Percentiles rank a stretch among this genome's conserved stretches.
Conservation (phyloP, 163 green algal species). For the Scenedesmus sp. region DNA sequence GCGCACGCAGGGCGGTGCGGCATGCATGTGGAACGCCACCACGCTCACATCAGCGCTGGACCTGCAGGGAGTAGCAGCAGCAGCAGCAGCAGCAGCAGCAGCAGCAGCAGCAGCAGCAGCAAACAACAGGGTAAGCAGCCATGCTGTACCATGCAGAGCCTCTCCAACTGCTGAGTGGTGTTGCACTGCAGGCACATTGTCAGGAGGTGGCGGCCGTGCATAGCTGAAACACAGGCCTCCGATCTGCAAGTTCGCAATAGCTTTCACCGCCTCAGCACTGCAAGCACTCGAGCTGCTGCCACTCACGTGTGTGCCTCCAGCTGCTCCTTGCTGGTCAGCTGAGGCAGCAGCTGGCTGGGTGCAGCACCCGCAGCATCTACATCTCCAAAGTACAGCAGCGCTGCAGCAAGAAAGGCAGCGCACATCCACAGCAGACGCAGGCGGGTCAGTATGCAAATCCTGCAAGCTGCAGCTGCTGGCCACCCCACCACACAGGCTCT, state of each 20-base stretch:
- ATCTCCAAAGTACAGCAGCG: conserved; percentile 36
- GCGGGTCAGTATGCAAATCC: no score
- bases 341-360: background rate
- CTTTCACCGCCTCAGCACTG: background rate
- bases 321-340: background rate
- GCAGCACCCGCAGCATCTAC: background rate
- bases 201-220: background rate
- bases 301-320: conserved; percentile 19
- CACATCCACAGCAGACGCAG: background rate
- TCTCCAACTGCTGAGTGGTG: background rate
- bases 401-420: background rate
- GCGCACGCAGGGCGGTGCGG: conserved; percentile 23
- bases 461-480: background rate
- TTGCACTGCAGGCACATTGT: background rate
- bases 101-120: background rate
- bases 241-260: no score
- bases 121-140: background rate
- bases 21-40: conserved; percentile 37
- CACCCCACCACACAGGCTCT: no score
- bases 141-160: background rate
- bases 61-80: background rate
- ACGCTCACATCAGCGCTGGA: background rate
- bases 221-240: no score
- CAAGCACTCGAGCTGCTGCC: background rate
- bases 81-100: no score